phyloP scores from a whole-genome alignment of 176 grass and related monocot species.

The Oryza glumipatula region DNA sequence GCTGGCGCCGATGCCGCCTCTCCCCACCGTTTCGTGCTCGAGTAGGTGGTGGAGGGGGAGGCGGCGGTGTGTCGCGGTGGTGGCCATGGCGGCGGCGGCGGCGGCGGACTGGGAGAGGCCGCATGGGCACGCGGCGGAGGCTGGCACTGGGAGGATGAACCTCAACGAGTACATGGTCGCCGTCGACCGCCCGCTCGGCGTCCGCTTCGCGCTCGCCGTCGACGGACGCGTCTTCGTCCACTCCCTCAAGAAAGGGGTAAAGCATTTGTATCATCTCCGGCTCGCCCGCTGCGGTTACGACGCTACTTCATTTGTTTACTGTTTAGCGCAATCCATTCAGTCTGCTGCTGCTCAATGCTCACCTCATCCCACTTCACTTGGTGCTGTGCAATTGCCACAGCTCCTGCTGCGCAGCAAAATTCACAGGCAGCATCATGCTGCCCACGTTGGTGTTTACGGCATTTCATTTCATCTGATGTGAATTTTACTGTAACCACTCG shows the following conservation, averaged over 20 bases:
- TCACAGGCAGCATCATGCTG: neutral
- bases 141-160: slow-evolving; percentile 54
- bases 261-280: too few relatives aligned
- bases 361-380: neutral
- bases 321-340: neutral
- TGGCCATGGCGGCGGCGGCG: neutral
- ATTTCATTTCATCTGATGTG: neutral
- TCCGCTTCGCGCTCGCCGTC: slow-evolving; percentile 78
- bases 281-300: too few relatives aligned
- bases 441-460: too few relatives aligned
- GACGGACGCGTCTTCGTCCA: slow-evolving; percentile 84
- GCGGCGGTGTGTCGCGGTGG: neutral
- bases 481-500: neutral
- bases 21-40: neutral
- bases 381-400: neutral
- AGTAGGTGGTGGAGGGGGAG: neutral
- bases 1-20: neutral
- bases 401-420: neutral
- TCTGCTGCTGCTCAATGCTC: neutral
- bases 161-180: slow-evolving; percentile 97
- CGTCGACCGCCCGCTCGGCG: slow-evolving; percentile 73
- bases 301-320: too few relatives aligned
- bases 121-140: neutral
- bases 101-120: neutral
- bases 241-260: slow-evolving; percentile 71